phyloP scores from a whole-genome alignment of 1,284 basidiomycete species.

The Ganoderma sinense region DNA sequence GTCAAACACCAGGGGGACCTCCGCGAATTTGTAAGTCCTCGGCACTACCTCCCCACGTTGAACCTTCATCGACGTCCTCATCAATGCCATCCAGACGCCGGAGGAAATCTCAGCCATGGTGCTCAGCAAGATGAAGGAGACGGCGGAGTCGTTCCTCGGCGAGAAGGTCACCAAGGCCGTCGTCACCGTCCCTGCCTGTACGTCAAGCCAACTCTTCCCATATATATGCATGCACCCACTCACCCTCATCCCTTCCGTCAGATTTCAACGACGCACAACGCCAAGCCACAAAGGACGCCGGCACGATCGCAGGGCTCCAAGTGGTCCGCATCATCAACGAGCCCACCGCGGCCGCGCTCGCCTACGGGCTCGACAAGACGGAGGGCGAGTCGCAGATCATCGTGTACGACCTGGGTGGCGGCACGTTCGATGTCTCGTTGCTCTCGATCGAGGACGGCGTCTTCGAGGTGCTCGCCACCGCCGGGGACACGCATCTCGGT shows the following conservation, averaged over 20 bases:
- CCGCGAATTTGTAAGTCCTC: conserved; percentile 78
- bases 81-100: conserved; percentile 60
- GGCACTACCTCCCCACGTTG: not conserved
- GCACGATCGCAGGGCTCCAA: conserved; percentile 94
- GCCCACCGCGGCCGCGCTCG: conserved; percentile 97
- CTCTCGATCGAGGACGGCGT: conserved; percentile 98
- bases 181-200: conserved; percentile 93
- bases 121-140: conserved; percentile 98
- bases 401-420: conserved; percentile 91
- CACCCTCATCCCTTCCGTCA: not conserved
- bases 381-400: conserved; percentile 89
- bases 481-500: conserved; percentile 98
- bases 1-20: conserved; percentile 87
- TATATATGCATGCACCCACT: not conserved
- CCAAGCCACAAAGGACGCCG: conserved; percentile 98
- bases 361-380: conserved; percentile 98
- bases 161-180: conserved; percentile 97
- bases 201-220: not conserved
- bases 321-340: conserved; percentile 99
- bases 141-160: conserved; percentile 96
- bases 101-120: conserved; percentile 97
- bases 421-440: conserved; percentile 92
- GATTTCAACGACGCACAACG: conserved; percentile 99
- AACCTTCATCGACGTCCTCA: not conserved
- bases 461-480: conserved; percentile 97